Base-by-base conservation (phyloP, 768 basidiomycete species). In the Trichaptum fuscoviolaceum region DNA sequence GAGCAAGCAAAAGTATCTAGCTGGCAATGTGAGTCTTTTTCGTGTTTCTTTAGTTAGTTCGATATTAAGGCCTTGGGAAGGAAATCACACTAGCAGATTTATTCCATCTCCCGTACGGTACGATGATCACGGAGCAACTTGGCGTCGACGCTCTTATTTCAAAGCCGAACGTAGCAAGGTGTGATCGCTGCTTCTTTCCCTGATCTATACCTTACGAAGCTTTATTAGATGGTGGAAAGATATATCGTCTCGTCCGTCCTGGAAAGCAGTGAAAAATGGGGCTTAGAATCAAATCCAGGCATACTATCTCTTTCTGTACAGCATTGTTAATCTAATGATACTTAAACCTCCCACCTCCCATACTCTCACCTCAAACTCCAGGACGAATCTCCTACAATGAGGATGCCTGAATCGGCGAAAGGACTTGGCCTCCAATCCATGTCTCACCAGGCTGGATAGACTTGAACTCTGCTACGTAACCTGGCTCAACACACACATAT, bases 401-500 rank as follows among this genome's bases (percentile, higher is more conserved):
- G 10, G 42, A 52, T 12, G 42, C 42, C 15, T 52, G 42, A 3
- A 52, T 52, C 10, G 42, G 42, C 15, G 42, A 52, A 52, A 52
- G 42, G 15, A 52, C 42, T 12, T 96, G 94, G 67, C 86, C 84
- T 1, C 93, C 93, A 34, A 85, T 76, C 92, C 94, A 96, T 26
- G 82, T 85, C 72, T 86, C 78, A 30, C 90, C 90, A 8, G 88
- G 79, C 57, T 79, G 81, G 7, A 95, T 76, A 63, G 76, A 77
- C 27, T 84, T 86, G 75, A 87, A 95, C 12, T 91, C 90, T 58
- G 85, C 78, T 3, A 93, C 95, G 75, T 83, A 83, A 23, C 95
- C 95, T 17, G 96, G 96, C 77, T 99, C 96, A 65, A 97, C 87
- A 70, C 96, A 98, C 57, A 97, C 84, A 73, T 87, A 98, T 42